Evolutionary conservation across 192 early-diverging fungal genomes (phyloP), one percentile per base, ranked within the genome.

Genomic region (Entomortierella parvispora): DNA sequence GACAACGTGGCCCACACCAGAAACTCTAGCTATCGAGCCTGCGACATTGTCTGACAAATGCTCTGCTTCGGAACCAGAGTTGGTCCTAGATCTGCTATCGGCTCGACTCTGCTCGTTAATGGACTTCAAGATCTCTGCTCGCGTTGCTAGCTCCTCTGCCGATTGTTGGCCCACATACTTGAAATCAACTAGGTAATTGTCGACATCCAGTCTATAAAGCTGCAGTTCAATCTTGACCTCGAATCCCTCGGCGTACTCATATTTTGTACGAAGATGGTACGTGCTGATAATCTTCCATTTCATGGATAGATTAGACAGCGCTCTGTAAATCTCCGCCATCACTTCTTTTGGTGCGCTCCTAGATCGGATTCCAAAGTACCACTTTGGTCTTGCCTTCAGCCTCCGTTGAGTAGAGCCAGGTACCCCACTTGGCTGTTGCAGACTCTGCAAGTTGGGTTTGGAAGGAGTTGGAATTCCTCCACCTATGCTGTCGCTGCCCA

Each of bases 361-460:
- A 23, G 93, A 95, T 53, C 98, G 89, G 65, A 99, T 99, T 22
- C 98, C 98, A 87, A 97, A 98, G 82, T 99, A 97, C 98, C 98
- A 99, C 79, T 92, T 93, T 6, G 94, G 90, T 49, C 93, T 82
- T 5, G 85, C 81, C 28, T 81, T 84, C 20, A 64, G 49, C 53
- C 56, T 63, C 23, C 70, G 45, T 20, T 77, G 81, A 22, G 64
- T 46, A n/a, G 71, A 40, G 18, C 60, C 50, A 18, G 7, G 7
- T 40, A 5, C 37, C 7, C 37, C 37, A 12, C 37, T 40, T n/a
- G n/a, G 51, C 23, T 54, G 40, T 42, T 23, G 61, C 37, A 28
- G 58, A 57, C 18, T 26, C 48, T 22, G 12, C 18, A 1, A 26
- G 28, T 18, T n/a, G 31, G 31, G 23, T 4, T 37, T 44, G 26